Base-by-base conservation (phyloP, 768 basidiomycete genomes). In the Leccinum broughii region DNA sequence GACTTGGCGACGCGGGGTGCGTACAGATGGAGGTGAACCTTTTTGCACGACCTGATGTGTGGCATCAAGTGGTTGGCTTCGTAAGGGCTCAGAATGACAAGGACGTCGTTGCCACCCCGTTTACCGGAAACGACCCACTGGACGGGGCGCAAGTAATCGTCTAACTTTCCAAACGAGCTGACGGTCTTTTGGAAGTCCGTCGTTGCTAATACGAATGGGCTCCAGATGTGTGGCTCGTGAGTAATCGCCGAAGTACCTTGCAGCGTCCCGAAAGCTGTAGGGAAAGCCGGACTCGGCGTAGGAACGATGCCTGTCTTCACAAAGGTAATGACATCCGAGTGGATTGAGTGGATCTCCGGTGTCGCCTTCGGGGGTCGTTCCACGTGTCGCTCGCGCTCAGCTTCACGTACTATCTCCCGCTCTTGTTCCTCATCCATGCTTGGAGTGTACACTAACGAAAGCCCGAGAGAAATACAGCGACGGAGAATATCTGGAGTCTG, bases 361-460 rank as follows among this genome's bases (percentile, higher is more conserved):
- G 14, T 7, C 4, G 14, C 14, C 49, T 3, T 50, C 15, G 49
- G 49, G 24, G 24, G 49, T 15, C 49, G 49, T 26, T 50, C 49
- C 13, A 50, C 49, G 22, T 50, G 49, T 50, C 24, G 49, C 14
- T 50, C 49, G 24, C 49, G 49, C 24, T 50, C 49, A 24, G 49
- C 24, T 61, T 81, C 79, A 39, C 77, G 78, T 3, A 62, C 64
- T 6, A 81, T 70, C 58, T 82, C 80, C 35, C 80, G 68, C 62
- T 82, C 81, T 58, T 81, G 80, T 56, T 82, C 81, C 58, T 82
- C 80, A 32, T 76, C 75, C 62, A 78, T 62, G 32, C 56, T 64
- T 11, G 22, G 22, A 24, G 10, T 9, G 10, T 17, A 3, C 10
- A 24, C 11, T 10, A 13, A 24, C n/a, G 48, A 49, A 49, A 49